Percentiles rank a stretch among this genome's conserved stretches.
These are phyloP conservation scores for Eucalyptus tenuipes DNA, from an alignment of 345 rosid genomes.

Conservation along the genomic window DNA sequence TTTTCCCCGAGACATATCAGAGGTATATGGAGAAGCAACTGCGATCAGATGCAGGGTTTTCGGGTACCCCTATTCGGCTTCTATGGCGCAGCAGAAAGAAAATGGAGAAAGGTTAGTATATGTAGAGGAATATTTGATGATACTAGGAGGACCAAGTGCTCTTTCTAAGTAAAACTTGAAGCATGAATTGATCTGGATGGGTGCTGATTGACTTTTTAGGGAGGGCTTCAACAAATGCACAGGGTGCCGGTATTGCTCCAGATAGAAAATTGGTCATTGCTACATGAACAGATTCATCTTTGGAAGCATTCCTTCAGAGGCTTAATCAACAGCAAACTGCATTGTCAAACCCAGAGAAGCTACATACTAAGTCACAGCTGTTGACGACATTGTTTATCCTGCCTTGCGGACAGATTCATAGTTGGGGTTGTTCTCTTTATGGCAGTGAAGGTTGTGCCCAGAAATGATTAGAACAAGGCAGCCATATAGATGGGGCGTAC, in stretches of 20 bases:
- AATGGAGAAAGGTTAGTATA: constrained; percentile 26
- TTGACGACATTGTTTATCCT: background rate
- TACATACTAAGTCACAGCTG: background rate
- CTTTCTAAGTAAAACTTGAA: background rate
- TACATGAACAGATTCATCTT: background rate
- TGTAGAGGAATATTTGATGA: background rate
- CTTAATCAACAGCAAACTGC: background rate
- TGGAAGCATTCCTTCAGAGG: background rate
- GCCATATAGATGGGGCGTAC: background rate
- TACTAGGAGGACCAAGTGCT: background rate
- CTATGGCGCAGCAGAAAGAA: constrained; percentile 93
- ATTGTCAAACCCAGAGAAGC: background rate
- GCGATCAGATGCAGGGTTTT: constrained; percentile 73
- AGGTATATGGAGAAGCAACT: constrained; percentile 95
- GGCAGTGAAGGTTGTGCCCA: background rate
- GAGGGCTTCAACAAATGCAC: background rate
- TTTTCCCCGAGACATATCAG: constrained; percentile 82
- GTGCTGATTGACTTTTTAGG: background rate
- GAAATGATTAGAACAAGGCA: background rate
- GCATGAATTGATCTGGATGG: background rate
- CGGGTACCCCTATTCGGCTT: constrained; percentile 81
- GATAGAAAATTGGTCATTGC: background rate
- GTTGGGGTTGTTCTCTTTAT: background rate
- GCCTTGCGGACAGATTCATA: background rate
- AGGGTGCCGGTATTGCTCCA: background rate